phyloP scores from a whole-genome alignment of 2,329 filamentous ascomycete species.

The Ampelomyces quisqualis region DNA sequence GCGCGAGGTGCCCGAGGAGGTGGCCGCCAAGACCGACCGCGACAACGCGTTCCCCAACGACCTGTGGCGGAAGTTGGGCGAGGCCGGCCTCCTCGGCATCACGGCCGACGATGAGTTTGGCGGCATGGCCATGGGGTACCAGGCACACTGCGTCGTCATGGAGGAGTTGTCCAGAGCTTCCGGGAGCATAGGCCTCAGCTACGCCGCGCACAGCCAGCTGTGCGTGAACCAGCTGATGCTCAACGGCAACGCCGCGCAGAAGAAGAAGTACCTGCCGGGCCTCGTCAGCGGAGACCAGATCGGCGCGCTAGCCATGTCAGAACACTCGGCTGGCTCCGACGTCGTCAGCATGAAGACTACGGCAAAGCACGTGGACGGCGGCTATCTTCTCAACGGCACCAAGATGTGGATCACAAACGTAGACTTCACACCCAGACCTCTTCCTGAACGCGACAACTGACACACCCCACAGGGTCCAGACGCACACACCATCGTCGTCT shows the following conservation, averaged over 20 bases:
- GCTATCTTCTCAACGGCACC: conserved; percentile 80
- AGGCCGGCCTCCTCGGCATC: conserved; percentile 86
- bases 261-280: conserved; percentile 74
- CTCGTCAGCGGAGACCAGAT: conserved; percentile 78
- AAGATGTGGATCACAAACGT: conserved; percentile 99
- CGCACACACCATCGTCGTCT: conserved; percentile 91
- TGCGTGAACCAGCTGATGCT: conserved; percentile 96
- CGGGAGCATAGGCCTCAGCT: conserved; percentile 82
- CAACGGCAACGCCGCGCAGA: conserved; percentile 79
- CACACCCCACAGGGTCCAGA: conserved; percentile 66
- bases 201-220: conserved; percentile 92
- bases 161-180: conserved; percentile 91
- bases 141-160: conserved; percentile 93
- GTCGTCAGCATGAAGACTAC: conserved; percentile 94
- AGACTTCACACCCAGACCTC: conserved; percentile 8
- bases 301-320: conserved; percentile 91
- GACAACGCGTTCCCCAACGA: conserved; percentile 83
- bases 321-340: conserved; percentile 86
- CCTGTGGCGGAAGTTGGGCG: conserved; percentile 93
- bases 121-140: conserved; percentile 88
- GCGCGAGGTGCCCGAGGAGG: conserved; percentile 80
- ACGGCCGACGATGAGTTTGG: conserved; percentile 92
- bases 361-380: conserved; percentile 77
- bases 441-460: neutral
- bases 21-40: conserved; percentile 80